Evolutionary conservation across 768 basidiomycete genomes (phyloP), one percentile per base, ranked within the genome.

Genomic region (Xerocomellus amylosporus): DNA sequence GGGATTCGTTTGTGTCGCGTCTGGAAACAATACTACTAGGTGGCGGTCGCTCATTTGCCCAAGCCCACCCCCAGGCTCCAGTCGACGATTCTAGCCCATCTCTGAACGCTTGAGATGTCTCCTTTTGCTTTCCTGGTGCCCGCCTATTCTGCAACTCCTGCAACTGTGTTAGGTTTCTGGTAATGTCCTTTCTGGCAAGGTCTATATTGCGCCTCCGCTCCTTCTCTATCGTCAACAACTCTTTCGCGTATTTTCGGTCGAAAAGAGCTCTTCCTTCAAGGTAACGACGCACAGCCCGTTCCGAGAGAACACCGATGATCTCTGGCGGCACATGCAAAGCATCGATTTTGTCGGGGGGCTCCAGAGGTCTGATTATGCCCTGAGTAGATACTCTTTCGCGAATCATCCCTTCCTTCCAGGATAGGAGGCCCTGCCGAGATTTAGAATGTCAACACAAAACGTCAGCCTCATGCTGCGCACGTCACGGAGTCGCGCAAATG

Each of bases 1-100:
- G 75, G 10, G 90, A 91, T 72, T 93, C 90, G 37, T 77, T 75
- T 6, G 92, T 95, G 63, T 98, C 95, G 49, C 93, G 73, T 53
- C 94, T 76, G n/a, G 90, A 85, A 31, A 90, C 90, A 60, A 98
- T 92, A 49, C 93, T 94, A 62, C 88, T 90, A 3, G 95, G 90
- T 5, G 96, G 96, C 4, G 96, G 96, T 19, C 78, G 76, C 72
- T 97, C 94, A 47, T 82, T 75, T 15, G 87, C 92, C 93, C 90
- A 98, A 19, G 86, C 84, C 86, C 90, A 93, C 28, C 77, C 81
- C 86, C 86, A 89, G 58, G 78, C 79, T 42, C 78, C 83, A 28
- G 79, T 76, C 7, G 75, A 72, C 39, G 74, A 73, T 55, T 76
- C 79, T 13, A 67, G 43, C 5, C 64, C 73, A 38, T 71, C 65